Evolutionary conservation across 2,329 filamentous ascomycete genomes (phyloP).

Genomic region (Berkeleyomyces rouxiae): DNA sequence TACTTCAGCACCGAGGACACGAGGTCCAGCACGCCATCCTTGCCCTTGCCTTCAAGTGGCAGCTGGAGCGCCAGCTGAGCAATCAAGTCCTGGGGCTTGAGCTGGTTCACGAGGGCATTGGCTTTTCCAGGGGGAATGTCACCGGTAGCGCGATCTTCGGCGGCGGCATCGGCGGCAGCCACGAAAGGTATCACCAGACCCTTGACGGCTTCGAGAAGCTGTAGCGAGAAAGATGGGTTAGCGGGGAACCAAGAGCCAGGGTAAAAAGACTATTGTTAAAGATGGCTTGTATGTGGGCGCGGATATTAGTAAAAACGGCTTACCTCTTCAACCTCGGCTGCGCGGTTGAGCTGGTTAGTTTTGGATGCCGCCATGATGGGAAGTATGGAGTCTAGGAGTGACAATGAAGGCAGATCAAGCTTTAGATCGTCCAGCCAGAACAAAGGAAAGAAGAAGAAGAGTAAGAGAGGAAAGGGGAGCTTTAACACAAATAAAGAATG

Average conservation of each 20-base stretch:
- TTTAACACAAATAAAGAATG: background rate
- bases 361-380: background rate
- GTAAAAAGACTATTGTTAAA: background rate
- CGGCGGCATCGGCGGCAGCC: constrained; percentile 44
- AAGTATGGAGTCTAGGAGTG: background rate
- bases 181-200: constrained; percentile 55
- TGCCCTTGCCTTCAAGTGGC: constrained; percentile 32
- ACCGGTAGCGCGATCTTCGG: constrained; percentile 22
- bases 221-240: constrained; percentile 7
- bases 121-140: constrained; percentile 30
- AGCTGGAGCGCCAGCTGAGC: constrained; percentile 42
- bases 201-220: constrained; percentile 55
- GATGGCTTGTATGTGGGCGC: background rate
- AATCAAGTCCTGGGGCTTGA: constrained; percentile 39
- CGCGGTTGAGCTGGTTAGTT: constrained; percentile 19
- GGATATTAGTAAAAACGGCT: constrained; percentile 16
- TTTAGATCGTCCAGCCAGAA: background rate
- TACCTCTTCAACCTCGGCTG: constrained; percentile 31
- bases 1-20: constrained; percentile 59
- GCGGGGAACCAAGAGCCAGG: background rate
- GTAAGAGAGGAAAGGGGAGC: background rate
- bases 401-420: background rate
- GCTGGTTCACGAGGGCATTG: constrained; percentile 47
- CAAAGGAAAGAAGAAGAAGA: background rate
- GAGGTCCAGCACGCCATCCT: constrained; percentile 54